Base-by-base conservation (phyloP, 129 eudicot genomes). In the Gnaphalium uliginosum region DNA sequence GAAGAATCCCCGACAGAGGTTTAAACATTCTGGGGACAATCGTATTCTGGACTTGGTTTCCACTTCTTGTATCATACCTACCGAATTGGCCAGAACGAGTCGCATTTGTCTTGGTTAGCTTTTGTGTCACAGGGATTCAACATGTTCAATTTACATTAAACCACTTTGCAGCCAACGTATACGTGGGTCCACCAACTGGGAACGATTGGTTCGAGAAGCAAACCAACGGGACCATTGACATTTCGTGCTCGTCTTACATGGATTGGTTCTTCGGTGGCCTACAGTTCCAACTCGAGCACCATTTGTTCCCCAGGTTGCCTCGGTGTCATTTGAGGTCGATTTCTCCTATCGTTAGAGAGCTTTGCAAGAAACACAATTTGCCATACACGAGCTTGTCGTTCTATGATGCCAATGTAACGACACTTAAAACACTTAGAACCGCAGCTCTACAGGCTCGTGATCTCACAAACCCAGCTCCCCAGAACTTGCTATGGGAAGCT, bases 171-270 rank as follows among this genome's bases (percentile, higher is more conserved):
- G 85, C 69, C 1, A 33, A 81, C 13, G 85, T 81, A 4, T 81
- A 81, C 29, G 78, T 81, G 61, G 85, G 85, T 21, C 85, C 85
- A 23, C 85, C 85, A 13, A 81, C 51, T 2, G 85, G 81, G 19
- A 81, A 81, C 21, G 63, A 76, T 54, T 81, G 85, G 85, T 81
- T 81, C 18, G 85, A 81, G 85, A 81, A 81, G 68, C 85, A 81
- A 57, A 62, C 85, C 1, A 69, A 74, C 1, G 85, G 85, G 77
- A 81, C 85, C 0, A 76, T 81, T 3, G 78, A 81, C 37, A 81
- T 81, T 17, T 51, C 85, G 14, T 81, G 85, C 23, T 76, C 81
- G 3, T 64, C 85, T 1, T 75, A 81, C 62, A 81, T 81, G 85
- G 85, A 81, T 64, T 81, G 85, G 85, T 81, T 81, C 53, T 81